Conservation (phyloP, 2,329 filamentous ascomycete species). For the Talaromyces sp. region DNA sequence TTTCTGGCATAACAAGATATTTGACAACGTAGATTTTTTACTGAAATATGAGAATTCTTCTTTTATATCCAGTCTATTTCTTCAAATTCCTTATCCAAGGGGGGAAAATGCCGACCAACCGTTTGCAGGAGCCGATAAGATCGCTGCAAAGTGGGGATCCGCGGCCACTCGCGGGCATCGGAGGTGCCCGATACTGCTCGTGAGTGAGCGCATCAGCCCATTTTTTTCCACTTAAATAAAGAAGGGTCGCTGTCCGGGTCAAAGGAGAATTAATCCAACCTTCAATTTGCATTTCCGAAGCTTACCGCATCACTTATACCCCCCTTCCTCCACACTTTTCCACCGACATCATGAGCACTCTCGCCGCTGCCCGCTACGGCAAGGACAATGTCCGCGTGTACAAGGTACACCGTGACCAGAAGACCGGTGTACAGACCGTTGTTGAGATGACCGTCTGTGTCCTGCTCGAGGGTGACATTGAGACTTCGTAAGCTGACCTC, state of each 20-base stretch:
- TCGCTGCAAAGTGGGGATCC: conserved; percentile 26
- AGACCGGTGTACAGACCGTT: conserved; percentile 78
- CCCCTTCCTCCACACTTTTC: conserved; percentile 6
- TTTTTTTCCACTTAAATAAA: conserved; percentile 12
- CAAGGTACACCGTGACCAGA: conserved; percentile 83
- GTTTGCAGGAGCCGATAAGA: conserved; percentile 31
- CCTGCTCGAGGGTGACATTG: conserved; percentile 89
- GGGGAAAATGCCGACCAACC: background rate
- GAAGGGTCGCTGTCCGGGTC: conserved; percentile 11
- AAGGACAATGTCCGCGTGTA: conserved; percentile 98
- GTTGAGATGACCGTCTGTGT: conserved; percentile 95
- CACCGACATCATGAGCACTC: conserved; percentile 32
- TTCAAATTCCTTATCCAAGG: background rate
- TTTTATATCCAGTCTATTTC: background rate
- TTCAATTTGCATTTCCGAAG: background rate
- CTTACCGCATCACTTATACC: background rate
- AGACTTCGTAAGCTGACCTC: conserved; percentile 64
- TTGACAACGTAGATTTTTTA: too few species aligned
- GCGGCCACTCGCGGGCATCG: conserved; percentile 40
- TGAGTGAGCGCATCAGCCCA: conserved; percentile 18
- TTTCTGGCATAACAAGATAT: too few species aligned
- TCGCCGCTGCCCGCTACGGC: conserved; percentile 53
- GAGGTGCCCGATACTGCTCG: conserved; percentile 38
- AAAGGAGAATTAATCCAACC: background rate
- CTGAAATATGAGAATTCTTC: too few species aligned